Evolutionary conservation across 2,329 filamentous ascomycete genomes (phyloP), one percentile per base, ranked within the genome.

Genomic region (Penicillium paneum): DNA sequence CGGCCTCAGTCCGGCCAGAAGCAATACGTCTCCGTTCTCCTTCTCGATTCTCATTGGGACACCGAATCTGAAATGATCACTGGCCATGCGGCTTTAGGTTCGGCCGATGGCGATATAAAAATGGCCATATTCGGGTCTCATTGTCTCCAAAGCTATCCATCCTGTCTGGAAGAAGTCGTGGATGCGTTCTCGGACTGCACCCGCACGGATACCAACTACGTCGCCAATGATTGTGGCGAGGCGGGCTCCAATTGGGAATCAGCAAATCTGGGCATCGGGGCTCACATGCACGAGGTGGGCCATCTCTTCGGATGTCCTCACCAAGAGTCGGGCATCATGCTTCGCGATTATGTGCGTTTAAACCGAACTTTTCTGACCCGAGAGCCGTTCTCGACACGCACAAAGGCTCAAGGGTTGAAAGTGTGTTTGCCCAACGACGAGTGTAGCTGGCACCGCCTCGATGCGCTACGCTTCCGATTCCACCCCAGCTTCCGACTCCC

Each of bases 81-180:
- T 19, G 90, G 86, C 13, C 91, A 97, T 71, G 90, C 91, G 2
- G 91, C 92, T 5, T 78, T 95, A n/a, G 91, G 91, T 26, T 89
- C 88, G 24, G 81, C 73, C 41, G 81, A 80, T 29, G 89, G 86
- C n/a, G 83, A 89, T 58, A 74, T 96, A 57, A 87, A 91, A 55
- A 78, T 97, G 50, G 92, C 88, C 28, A 88, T 97, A 49, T 97
- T 96, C 69, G 94, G 94, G 13, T 97, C 93, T 3, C 92, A 97
- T 67, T 88, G 87, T 65, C 78, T 97, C 58, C 91, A 97, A 67
- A 95, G 90, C 71, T 97, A 97, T 69, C 94, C 94, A 3, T 83
- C 88, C 3, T 88, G 83, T 65, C 83, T 99, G 39, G 93, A 97
- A 70, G 93, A 97, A 67, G 88, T 97, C 1, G 89, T 91, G 5